Evolutionary conservation across 2,329 filamentous ascomycete genomes (phyloP).

Genomic region (Macrophomina tecta): DNA sequence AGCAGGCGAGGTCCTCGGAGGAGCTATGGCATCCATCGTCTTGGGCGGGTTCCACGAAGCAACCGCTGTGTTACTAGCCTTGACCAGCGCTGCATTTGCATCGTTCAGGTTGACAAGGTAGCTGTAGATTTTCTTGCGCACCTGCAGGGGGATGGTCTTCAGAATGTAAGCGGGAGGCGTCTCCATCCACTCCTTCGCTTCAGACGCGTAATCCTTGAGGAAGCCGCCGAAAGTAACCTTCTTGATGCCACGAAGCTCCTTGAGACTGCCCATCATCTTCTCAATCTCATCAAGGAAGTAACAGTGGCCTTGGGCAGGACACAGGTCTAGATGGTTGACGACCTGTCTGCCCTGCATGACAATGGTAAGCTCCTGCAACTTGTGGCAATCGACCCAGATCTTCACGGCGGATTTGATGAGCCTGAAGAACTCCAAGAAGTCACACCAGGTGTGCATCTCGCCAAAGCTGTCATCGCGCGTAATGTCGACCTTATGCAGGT

Average conservation of each 20-base stretch:
- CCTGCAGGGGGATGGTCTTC: neutral
- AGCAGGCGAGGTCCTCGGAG: slow-evolving; percentile 3
- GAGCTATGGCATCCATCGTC: slow-evolving; percentile 21
- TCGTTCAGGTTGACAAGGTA: slow-evolving; percentile 25
- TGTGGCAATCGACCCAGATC: slow-evolving; percentile 17
- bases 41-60: slow-evolving; percentile 4
- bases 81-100: slow-evolving; percentile 7
- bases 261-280: slow-evolving; percentile 11
- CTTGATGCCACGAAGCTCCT: slow-evolving; percentile 26
- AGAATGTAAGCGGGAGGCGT: slow-evolving; percentile 21
- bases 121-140: slow-evolving; percentile 12
- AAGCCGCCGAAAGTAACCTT: slow-evolving; percentile 24
- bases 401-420: slow-evolving; percentile 21
- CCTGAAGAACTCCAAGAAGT: slow-evolving; percentile 26
- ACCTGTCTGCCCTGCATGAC: slow-evolving; percentile 11
- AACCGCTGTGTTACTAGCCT: slow-evolving; percentile 8
- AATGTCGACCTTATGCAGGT: slow-evolving; percentile 23
- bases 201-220: slow-evolving; percentile 1
- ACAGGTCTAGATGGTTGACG: slow-evolving; percentile 8
- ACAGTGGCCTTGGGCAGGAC: slow-evolving; percentile 23
- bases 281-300: slow-evolving; percentile 26
- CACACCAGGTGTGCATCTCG: slow-evolving; percentile 27
- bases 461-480: slow-evolving; percentile 22
- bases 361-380: slow-evolving; percentile 26
- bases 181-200: slow-evolving; percentile 22